phyloP scores from a whole-genome alignment of 2,329 filamentous ascomycete genomes.

The Penicillium sp. region DNA sequence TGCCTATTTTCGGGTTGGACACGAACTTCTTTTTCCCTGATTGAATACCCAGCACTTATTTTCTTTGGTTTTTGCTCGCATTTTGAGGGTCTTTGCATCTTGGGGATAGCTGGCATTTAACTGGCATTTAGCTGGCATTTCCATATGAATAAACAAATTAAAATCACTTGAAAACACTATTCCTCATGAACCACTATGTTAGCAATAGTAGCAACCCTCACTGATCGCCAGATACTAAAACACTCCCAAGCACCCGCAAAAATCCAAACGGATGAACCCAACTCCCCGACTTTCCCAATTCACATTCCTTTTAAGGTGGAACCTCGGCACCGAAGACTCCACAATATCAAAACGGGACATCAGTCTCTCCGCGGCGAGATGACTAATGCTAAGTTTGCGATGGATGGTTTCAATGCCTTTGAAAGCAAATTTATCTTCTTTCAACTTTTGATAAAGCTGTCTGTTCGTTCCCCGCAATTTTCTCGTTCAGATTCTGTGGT shows the following conservation, averaged over 20 bases:
- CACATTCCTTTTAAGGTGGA: not conserved
- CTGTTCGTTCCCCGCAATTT: not conserved
- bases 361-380: slow-evolving; percentile 18
- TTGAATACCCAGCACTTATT: slow-evolving; percentile 9
- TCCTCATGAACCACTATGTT: too few relatives aligned
- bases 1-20: slow-evolving; percentile 6
- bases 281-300: not conserved
- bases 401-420: too few relatives aligned
- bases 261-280: slow-evolving; percentile 2
- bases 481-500: not conserved
- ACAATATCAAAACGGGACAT: slow-evolving; percentile 5
- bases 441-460: not conserved
- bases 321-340: not conserved
- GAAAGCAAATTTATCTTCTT: not conserved
- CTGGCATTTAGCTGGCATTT: slow-evolving; percentile 1
- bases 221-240: not conserved
- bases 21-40: slow-evolving; percentile 6
- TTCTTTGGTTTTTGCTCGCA: not conserved
- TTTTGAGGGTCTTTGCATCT: slow-evolving; percentile 10
- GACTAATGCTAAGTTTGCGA: not conserved
- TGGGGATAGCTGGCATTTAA: slow-evolving; percentile 4
- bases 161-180: not conserved
- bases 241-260: not conserved
- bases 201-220: not conserved
- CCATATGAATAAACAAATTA: slow-evolving; percentile 8